Evolutionary conservation across 2,329 filamentous ascomycete genomes (phyloP), one percentile per base, ranked within the genome.

Genomic region (Botrytis pseudocinerea): DNA sequence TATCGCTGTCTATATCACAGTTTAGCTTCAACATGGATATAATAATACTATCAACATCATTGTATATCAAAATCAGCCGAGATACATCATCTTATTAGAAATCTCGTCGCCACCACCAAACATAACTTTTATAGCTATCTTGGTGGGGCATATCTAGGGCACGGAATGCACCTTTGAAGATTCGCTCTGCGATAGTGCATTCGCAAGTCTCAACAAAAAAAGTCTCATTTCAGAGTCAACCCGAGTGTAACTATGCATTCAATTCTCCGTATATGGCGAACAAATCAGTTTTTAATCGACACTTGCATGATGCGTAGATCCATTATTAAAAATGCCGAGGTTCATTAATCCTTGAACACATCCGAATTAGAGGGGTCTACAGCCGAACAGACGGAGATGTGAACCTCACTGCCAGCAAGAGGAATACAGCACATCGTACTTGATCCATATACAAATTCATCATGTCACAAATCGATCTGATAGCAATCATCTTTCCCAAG

Each of bases 401-500:
- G 12, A 18, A 63, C 57, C 20, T 62, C 54, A 63, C 18, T 61
- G 25, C 22, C 18, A 70, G 57, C 42, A 61, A 70, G n/a, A 51
- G 28, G 1, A 32, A n/a, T 62, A 35, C 28, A 35, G 40, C 25
- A 16, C 20, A 70, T 28, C 9, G 12, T 28, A 28, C 5, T 14
- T 28, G n/a, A 20, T 28, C 69, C 35, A 22, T 46, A 61, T n/a
- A 18, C 18, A 6, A 28, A 61, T 74, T 25, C 6, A 78, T 78
- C 74, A 72, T 75, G 69, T 73, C 77, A 32, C 73, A 70, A 69
- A 74, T 80, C 16, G 73, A 80, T 48, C 28, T 80, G 28, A 73
- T 80, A 35, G 78, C 78, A 20, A 78, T 78, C 28, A 54, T 80
- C 20, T 70, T 44, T 12, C 78, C 78, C 25, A 78, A 77, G 42